phyloP scores from a whole-genome alignment of 2,329 filamentous ascomycete genomes.

The Periconia sp. region DNA sequence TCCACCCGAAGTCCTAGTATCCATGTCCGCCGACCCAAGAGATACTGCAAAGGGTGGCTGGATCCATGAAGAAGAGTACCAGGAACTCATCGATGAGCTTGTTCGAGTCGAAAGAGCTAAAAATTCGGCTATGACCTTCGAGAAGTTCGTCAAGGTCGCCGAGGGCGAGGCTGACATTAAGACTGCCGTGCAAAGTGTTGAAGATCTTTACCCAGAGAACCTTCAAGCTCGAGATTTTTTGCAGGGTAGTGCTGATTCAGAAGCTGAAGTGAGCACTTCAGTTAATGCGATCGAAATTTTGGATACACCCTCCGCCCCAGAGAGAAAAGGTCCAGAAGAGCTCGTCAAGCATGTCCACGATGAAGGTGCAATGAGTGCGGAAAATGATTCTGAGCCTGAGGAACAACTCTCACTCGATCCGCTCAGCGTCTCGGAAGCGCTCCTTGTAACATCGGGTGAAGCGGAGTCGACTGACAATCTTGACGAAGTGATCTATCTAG shows the following conservation, averaged over 20 bases:
- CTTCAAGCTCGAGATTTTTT: conserved; percentile 45
- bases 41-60: conserved; percentile 77
- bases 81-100: conserved; percentile 67
- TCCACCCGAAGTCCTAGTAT: conserved; percentile 78
- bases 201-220: conserved; percentile 80
- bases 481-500: conserved; percentile 26
- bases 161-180: conserved; percentile 67
- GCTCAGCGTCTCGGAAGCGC: conserved; percentile 33
- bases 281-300: not conserved
- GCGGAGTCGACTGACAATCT: conserved; percentile 11
- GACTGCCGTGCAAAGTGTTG: conserved; percentile 81
- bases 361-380: conserved; percentile 21
- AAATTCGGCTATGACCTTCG: conserved; percentile 61
- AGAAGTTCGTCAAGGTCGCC: conserved; percentile 65
- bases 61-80: conserved; percentile 90
- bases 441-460: conserved; percentile 16
- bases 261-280: not conserved
- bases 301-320: too few relatives aligned
- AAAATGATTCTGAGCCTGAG: conserved; percentile 23
- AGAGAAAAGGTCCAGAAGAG: conserved; percentile 8
- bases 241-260: conserved; percentile 11
- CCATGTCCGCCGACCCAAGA: conserved; percentile 85
- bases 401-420: conserved; percentile 36
- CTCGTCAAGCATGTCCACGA: conserved; percentile 13
- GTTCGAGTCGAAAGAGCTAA: conserved; percentile 67